These are phyloP conservation scores for Hirschfeldia incana DNA, from an alignment of 345 rosid genomes.

Conservation along the genomic window DNA sequence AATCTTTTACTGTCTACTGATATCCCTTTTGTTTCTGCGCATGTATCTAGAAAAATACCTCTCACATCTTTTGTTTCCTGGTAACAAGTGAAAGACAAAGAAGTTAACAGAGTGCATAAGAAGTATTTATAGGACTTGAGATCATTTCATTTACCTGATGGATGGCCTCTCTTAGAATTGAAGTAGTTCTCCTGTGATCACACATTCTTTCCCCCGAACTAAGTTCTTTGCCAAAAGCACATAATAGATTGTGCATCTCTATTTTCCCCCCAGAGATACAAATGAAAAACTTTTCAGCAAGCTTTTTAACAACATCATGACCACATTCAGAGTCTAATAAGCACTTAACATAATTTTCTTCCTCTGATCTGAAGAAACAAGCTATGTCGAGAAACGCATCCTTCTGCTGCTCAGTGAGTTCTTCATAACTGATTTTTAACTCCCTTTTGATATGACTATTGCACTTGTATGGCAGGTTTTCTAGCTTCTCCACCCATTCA, in stretches of 20 bases:
- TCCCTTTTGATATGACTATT: too few relatives aligned
- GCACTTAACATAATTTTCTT: not conserved
- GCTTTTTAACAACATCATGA: not conserved
- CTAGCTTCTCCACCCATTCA: too few relatives aligned
- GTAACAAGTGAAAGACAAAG: not conserved
- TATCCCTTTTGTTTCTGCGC: not conserved
- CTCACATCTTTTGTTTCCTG: not conserved
- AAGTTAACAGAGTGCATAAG: not conserved
- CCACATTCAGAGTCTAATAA: slow-evolving; percentile 3
- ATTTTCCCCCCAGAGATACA: not conserved
- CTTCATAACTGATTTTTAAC: not conserved
- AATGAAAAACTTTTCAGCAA: slow-evolving; percentile 11
- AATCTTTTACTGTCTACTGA: not conserved
- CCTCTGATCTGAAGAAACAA: slow-evolving; percentile 32
- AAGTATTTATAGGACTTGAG: not conserved
- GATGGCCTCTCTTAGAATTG: not conserved
- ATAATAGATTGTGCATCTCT: slow-evolving; percentile 29
- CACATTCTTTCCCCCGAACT: not conserved
- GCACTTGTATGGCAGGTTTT: too few relatives aligned
- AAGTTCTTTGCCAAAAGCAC: slow-evolving; percentile 21
- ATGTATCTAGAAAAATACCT: slow-evolving; percentile 12
- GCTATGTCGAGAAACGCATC: slow-evolving; percentile 44
- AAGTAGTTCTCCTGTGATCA: not conserved
- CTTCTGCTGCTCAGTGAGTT: not conserved
- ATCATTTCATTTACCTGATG: not conserved